Conservation (phyloP, 495 filamentous ascomycete genomes). For the Penicillium waksmanii region DNA sequence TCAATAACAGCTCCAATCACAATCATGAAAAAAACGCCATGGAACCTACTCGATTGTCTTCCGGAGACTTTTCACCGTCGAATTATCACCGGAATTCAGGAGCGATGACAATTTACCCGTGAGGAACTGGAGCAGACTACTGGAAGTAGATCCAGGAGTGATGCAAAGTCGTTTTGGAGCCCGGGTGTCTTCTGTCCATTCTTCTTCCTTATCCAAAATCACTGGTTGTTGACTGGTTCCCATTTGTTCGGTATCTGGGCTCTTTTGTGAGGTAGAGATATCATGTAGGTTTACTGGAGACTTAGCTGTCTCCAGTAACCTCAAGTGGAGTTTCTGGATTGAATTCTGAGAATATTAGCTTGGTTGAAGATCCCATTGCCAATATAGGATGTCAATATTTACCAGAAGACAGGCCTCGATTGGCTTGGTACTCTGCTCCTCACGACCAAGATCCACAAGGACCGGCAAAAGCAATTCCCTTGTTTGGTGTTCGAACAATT, state of each 20-base stretch:
- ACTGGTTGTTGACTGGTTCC: constrained; percentile 15
- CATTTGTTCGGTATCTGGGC: background rate
- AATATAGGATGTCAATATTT: constrained; percentile 6
- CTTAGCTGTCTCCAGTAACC: constrained; percentile 5
- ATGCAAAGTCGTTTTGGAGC: constrained; percentile 36
- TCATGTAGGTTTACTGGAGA: background rate
- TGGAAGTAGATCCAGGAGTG: constrained; percentile 3
- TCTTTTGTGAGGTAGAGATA: background rate
- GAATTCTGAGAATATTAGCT: constrained; percentile 33
- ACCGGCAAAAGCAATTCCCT: constrained; percentile 30
- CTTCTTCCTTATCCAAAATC: constrained; percentile 6
- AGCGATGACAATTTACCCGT: constrained; percentile 21
- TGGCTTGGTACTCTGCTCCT: constrained; percentile 8
- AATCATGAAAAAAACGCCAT: background rate
- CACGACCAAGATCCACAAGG: constrained; percentile 29
- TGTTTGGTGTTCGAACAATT: constrained; percentile 15
- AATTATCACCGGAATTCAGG: constrained; percentile 20
- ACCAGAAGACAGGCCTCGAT: constrained; percentile 38
- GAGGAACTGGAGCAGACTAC: constrained; percentile 25
- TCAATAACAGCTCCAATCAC: constrained; percentile 10
- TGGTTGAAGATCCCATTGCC: background rate
- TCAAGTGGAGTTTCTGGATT: constrained; percentile 20
- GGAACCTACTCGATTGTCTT: constrained; percentile 37
- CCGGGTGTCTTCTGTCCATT: constrained; percentile 17
- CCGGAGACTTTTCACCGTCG: constrained; percentile 29